A percentile compares a stretch with the other conserved stretches of the same genome.
Evolutionary conservation across 2,329 filamentous ascomycete genomes (phyloP).

Genomic region (Akanthomyces muscarius): DNA sequence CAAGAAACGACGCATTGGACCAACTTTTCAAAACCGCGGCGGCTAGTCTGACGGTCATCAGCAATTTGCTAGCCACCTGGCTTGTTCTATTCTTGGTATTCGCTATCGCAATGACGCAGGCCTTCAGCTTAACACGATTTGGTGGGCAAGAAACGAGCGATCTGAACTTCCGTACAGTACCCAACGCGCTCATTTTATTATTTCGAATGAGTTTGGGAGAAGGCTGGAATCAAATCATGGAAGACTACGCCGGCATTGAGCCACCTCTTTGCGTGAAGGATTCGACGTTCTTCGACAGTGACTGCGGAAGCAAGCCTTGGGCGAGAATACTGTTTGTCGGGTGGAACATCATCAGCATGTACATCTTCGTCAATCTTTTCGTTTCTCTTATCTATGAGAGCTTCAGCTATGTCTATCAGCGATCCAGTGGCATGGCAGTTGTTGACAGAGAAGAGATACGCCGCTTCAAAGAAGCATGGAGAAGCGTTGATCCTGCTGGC

Average conservation of each 20-base stretch:
- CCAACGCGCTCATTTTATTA: constrained; percentile 86
- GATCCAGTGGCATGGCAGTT: constrained; percentile 85
- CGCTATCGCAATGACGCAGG: constrained; percentile 92
- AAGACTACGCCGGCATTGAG: constrained; percentile 79
- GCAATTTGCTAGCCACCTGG: constrained; percentile 93
- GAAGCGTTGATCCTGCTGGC: constrained; percentile 87
- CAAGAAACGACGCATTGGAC: constrained; percentile 92
- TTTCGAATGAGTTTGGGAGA: constrained; percentile 93
- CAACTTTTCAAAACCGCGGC: constrained; percentile 98
- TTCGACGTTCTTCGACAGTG: constrained; percentile 73
- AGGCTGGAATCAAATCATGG: constrained; percentile 96
- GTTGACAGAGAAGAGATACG: constrained; percentile 92
- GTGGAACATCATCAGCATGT: constrained; percentile 99
- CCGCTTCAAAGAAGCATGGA: constrained; percentile 97
- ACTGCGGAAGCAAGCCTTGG: constrained; percentile 90
- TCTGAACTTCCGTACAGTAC: constrained; percentile 88
- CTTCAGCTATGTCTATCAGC: constrained; percentile 98
- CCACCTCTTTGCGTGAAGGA: constrained; percentile 76
- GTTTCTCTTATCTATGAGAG: constrained; percentile 99
- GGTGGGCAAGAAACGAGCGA: constrained; percentile 68
- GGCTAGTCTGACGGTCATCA: constrained; percentile 84
- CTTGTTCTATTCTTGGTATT: constrained; percentile 95
- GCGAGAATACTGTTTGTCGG: constrained; percentile 84
- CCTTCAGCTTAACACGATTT: constrained; percentile 91
- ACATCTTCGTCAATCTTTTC: constrained; percentile 97